phyloP scores from a whole-genome alignment of 805 yeast species.

The Starmera dryadoides region DNA sequence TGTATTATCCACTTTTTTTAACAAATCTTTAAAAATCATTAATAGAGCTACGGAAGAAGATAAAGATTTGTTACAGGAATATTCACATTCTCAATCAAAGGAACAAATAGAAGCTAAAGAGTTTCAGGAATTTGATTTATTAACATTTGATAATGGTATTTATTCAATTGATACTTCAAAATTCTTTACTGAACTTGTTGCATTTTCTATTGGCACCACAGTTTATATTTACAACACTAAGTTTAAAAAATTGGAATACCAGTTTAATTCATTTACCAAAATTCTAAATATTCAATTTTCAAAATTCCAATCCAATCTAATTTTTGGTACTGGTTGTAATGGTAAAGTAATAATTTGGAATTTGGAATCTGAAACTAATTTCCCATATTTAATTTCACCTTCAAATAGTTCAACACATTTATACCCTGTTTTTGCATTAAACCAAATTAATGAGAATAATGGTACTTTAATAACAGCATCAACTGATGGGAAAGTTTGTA shows the following conservation, averaged over 20 bases:
- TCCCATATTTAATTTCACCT: slow-evolving; percentile 12
- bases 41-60: slow-evolving; percentile 21
- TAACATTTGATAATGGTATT: slow-evolving; percentile 7
- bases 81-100: background rate
- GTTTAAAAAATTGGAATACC: slow-evolving; percentile 24
- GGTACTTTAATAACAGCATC: slow-evolving; percentile 19
- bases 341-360: slow-evolving; percentile 51
- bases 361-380: slow-evolving; percentile 5
- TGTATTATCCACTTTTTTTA: slow-evolving; percentile 10
- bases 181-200: slow-evolving; percentile 12
- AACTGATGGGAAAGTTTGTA: slow-evolving; percentile 23
- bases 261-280: slow-evolving; percentile 32
- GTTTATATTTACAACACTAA: slow-evolving; percentile 16
- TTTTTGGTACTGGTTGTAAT: slow-evolving; percentile 41
- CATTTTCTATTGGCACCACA: slow-evolving; percentile 9
- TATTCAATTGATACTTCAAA: slow-evolving; percentile 13
- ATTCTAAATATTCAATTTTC: slow-evolving; percentile 35
- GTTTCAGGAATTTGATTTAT: slow-evolving; percentile 1
- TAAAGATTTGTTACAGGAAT: slow-evolving; percentile 14
- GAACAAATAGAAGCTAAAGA: slow-evolving; percentile 1
- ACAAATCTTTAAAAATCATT: slow-evolving; percentile 17
- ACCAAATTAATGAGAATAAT: slow-evolving; percentile 13
- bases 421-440: slow-evolving; percentile 16
- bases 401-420: slow-evolving; percentile 14
- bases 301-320: slow-evolving; percentile 26